Evolutionary conservation across 2,329 filamentous ascomycete genomes (phyloP), one percentile per base, ranked within the genome.

Genomic region (Sporothrix humicola): DNA sequence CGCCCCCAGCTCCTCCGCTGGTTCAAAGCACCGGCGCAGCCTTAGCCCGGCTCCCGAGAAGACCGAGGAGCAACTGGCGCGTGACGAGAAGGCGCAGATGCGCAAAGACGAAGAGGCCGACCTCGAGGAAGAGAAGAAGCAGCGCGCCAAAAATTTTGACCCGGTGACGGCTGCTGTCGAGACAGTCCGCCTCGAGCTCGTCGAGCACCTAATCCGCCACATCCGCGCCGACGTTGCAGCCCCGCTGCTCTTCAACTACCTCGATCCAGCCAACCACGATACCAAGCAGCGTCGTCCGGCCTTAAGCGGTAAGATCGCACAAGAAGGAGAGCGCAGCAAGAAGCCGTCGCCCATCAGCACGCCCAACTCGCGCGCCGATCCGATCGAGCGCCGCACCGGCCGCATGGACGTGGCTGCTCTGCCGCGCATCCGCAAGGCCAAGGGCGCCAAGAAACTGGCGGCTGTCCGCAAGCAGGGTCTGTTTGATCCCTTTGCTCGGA

Each of bases 171-270:
- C 97, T 79, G 95, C 96, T 48, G 86, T 94, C 54, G 90, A 95
- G 75, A 88, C 93, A 61, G 88, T 98, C 71, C 89, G 92, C 70
- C 89, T 90, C 71, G 95, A 98, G 81, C 85, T 99, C 79, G 91
- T 89, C 74, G 93, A 97, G 79, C 96, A 97, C 81, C 85, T 99
- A 50, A 90, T 98, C 75, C 90, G 92, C 76, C 94, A 98, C 80
- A 93, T 98, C 79, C 94, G 95, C 78, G 92, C 92, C 61, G 92
- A 95, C 78, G 90, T 98, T 66, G 95, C 93, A 9, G 93, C 91
- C 7, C 94, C 94, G 2, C 88, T 90, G 59, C 86, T 99, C 52
- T 92, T 93, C 77, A 89, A 94, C 58, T 94, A 91, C 79, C 88
- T 99, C 73, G 91, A 97, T 76, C 95, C 96, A 3, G 88, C 88